These are phyloP conservation scores for Ustilago curta DNA, from an alignment of 1,284 basidiomycete genomes.

Conservation along the genomic window DNA sequence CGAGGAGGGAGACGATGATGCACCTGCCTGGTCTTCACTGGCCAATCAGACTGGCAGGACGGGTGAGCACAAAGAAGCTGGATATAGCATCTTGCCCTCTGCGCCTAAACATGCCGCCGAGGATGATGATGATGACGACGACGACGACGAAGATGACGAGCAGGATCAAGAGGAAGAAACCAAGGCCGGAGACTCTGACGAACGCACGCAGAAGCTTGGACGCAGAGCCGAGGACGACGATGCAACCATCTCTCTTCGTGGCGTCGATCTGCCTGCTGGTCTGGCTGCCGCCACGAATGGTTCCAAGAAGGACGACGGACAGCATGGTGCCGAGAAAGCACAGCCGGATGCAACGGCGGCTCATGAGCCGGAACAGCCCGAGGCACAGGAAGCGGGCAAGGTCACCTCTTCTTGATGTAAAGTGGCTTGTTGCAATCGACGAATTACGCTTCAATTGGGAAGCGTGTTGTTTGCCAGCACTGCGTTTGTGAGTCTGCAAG, in stretches of 20 bases:
- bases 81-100: background rate
- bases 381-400: background rate
- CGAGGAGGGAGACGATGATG: conserved; percentile 37
- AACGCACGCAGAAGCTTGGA: conserved; percentile 27
- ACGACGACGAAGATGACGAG: conserved; percentile 10
- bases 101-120: conserved; percentile 1
- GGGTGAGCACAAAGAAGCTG: background rate
- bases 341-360: background rate
- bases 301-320: background rate
- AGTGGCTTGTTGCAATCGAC: background rate
- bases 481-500: too few species aligned
- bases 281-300: conserved; percentile 5
- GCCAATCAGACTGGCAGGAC: background rate
- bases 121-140: conserved; percentile 15
- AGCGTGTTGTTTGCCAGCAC: background rate
- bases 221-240: conserved; percentile 19
- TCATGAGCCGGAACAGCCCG: background rate
- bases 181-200: conserved; percentile 10
- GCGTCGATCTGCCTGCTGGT: conserved; percentile 5
- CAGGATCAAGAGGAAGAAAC: conserved; percentile 16
- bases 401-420: background rate
- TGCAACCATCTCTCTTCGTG: conserved; percentile 39
- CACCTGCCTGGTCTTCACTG: conserved; percentile 25
- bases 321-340: background rate
- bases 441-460: conserved; percentile 1